A percentile compares a stretch with the other conserved stretches of the same genome.
Conservation (phyloP, 768 basidiomycete genomes). For the Kwoniella bestiolae region DNA sequence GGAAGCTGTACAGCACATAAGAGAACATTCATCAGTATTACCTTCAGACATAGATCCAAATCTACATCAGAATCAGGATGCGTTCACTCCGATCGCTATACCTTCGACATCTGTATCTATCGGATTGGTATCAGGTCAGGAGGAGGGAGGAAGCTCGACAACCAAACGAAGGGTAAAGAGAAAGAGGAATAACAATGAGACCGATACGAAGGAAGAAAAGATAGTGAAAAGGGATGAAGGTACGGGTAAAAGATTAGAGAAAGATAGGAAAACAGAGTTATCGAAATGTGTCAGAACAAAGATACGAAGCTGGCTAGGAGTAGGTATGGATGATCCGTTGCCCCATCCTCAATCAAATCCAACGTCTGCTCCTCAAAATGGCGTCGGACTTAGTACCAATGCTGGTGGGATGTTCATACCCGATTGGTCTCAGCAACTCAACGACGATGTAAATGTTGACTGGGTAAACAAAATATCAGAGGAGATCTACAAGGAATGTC, state of each 20-base stretch:
- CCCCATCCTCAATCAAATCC: slow-evolving; percentile 26
- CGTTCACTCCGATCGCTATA: too few relatives aligned
- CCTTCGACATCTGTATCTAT: not conserved
- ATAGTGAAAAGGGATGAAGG: slow-evolving; percentile 25
- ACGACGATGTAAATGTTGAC: slow-evolving; percentile 11
- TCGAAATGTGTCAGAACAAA: slow-evolving; percentile 25
- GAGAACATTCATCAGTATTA: not conserved
- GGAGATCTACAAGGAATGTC: slow-evolving; percentile 24
- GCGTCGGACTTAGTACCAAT: not conserved
- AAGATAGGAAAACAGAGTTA: slow-evolving; percentile 30
- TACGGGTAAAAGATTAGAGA: slow-evolving; percentile 44
- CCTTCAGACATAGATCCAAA: not conserved
- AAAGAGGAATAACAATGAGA: slow-evolving; percentile 1
- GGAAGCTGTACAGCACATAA: not conserved
- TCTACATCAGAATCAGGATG: not conserved
- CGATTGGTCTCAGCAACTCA: slow-evolving; percentile 10
- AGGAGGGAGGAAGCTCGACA: not conserved
- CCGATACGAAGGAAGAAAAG: slow-evolving; percentile 2
- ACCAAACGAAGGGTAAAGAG: not conserved
- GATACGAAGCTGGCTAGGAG: slow-evolving; percentile 23
- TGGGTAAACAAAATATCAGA: slow-evolving; percentile 26
- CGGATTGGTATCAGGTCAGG: too few relatives aligned
- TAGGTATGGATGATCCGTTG: slow-evolving; percentile 25
- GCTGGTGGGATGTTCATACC: slow-evolving; percentile 1
- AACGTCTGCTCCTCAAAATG: not conserved